phyloP scores from a whole-genome alignment of 2,329 filamentous ascomycete genomes.

The Cladosporium cucumerinum region DNA sequence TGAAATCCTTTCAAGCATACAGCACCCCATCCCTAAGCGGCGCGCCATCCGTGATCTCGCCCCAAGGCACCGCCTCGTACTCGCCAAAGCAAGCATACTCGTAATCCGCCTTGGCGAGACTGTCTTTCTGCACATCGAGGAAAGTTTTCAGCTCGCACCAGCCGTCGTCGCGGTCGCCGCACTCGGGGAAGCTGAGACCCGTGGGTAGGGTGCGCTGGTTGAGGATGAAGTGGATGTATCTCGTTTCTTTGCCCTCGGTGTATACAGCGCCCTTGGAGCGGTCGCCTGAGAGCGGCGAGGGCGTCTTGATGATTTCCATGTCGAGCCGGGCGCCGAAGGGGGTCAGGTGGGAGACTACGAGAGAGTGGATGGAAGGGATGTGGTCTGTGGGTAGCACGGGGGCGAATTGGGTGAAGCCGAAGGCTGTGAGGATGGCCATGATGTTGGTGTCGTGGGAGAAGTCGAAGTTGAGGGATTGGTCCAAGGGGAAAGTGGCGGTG shows the following conservation, averaged over 20 bases:
- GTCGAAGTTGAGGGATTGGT: constrained; percentile 72
- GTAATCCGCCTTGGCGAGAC: constrained; percentile 58
- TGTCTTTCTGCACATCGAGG: constrained; percentile 58
- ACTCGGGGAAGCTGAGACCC: constrained; percentile 62
- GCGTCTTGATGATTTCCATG: constrained; percentile 69
- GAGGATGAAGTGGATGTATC: constrained; percentile 70
- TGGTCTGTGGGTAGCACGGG: constrained; percentile 54
- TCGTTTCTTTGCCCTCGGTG: constrained; percentile 49
- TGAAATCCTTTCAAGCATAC: background rate
- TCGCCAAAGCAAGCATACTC: constrained; percentile 65
- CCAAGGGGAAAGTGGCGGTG: constrained; percentile 65
- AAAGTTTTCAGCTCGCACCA: constrained; percentile 75
- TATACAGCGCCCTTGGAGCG: constrained; percentile 49
- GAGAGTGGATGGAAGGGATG: constrained; percentile 55
- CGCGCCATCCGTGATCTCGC: constrained; percentile 49
- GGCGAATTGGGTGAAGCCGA: constrained; percentile 68
- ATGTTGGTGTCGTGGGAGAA: constrained; percentile 68
- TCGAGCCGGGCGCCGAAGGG: constrained; percentile 71
- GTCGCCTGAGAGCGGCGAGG: constrained; percentile 57
- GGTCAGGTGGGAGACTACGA: constrained; percentile 64
- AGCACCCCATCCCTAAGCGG: constrained; percentile 32
- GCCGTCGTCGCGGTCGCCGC: constrained; percentile 64
- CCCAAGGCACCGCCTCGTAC: constrained; percentile 49
- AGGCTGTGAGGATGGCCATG: constrained; percentile 65
- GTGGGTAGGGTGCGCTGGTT: constrained; percentile 67